A percentile compares a stretch with the other conserved stretches of the same genome.
These are phyloP conservation scores for Parathielavia appendiculata DNA, from an alignment of 495 filamentous ascomycete species.

Conservation along the genomic window DNA sequence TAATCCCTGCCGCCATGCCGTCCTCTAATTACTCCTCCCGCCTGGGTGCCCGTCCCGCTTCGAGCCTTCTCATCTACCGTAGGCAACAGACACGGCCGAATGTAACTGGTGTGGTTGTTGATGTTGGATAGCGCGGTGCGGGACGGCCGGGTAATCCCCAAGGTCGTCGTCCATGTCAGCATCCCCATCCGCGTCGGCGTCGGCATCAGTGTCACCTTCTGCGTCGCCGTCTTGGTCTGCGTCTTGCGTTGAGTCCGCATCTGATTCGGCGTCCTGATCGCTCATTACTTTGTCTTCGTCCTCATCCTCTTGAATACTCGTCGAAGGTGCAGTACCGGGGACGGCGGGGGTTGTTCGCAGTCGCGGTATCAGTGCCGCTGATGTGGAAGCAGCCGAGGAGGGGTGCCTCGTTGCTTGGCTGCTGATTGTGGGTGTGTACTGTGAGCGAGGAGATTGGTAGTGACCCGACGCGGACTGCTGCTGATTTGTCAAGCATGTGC, in stretches of 20 bases:
- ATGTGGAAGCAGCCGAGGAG: constrained; percentile 14
- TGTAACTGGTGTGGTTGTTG: constrained; percentile 1
- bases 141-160: constrained; percentile 14
- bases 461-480: constrained; percentile 6
- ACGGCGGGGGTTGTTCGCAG: constrained; percentile 1
- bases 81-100: background rate
- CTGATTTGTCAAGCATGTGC: background rate
- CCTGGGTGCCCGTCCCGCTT: background rate
- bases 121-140: background rate
- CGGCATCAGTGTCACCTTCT: constrained; percentile 15
- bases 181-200: constrained; percentile 18
- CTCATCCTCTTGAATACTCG: constrained; percentile 8
- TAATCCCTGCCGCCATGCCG: background rate
- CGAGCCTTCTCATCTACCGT: background rate
- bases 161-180: constrained; percentile 25
- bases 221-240: constrained; percentile 27
- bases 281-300: constrained; percentile 33
- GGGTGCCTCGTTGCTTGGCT: background rate
- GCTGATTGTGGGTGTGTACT: background rate
- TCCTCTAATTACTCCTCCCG: background rate
- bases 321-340: constrained; percentile 16
- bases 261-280: constrained; percentile 39
- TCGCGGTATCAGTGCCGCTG: constrained; percentile 1
- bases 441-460: constrained; percentile 9
- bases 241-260: constrained; percentile 8